Percentiles rank a stretch among this genome's conserved stretches.
These are phyloP conservation scores for Meyerozyma carpophila DNA, from an alignment of 1,139 yeast genomes.

Conservation along the genomic window DNA sequence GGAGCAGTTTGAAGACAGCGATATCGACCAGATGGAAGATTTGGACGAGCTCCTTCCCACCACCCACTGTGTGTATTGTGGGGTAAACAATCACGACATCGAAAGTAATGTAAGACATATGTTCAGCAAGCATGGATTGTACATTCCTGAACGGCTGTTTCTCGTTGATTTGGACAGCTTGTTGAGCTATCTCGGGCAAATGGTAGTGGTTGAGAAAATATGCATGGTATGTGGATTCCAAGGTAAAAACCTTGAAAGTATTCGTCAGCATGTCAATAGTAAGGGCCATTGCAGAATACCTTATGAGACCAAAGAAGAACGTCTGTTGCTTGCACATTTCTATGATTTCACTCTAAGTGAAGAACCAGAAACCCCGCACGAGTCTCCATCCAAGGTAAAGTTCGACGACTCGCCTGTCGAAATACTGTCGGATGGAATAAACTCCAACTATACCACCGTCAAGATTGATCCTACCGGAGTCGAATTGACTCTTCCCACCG, in stretches of 20 bases:
- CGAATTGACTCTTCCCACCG: constrained; percentile 43
- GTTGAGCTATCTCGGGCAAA: constrained; percentile 38
- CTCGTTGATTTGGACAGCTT: constrained; percentile 41
- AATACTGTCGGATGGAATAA: constrained; percentile 4
- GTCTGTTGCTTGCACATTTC: constrained; percentile 31
- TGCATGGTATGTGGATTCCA: constrained; percentile 51
- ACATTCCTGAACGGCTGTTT: constrained; percentile 44
- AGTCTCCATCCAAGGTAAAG: background rate
- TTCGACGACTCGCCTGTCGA: background rate
- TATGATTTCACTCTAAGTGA: constrained; percentile 33
- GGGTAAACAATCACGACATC: constrained; percentile 27
- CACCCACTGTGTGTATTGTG: constrained; percentile 39
- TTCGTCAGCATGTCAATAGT: constrained; percentile 46
- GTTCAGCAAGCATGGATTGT: constrained; percentile 45
- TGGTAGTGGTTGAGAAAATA: constrained; percentile 38
- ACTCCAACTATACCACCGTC: constrained; percentile 29
- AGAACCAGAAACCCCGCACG: constrained; percentile 3
- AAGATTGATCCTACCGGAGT: constrained; percentile 36
- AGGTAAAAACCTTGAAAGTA: constrained; percentile 44
- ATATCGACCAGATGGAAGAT: constrained; percentile 13
- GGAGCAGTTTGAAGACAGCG: constrained; percentile 22
- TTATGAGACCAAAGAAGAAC: constrained; percentile 44
- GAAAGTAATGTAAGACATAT: constrained; percentile 45
- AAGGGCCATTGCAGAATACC: constrained; percentile 56
- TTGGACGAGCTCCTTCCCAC: constrained; percentile 18